These are phyloP conservation scores for Hyaloscypha variabilis DNA, from an alignment of 495 filamentous ascomycete genomes.

Conservation along the genomic window DNA sequence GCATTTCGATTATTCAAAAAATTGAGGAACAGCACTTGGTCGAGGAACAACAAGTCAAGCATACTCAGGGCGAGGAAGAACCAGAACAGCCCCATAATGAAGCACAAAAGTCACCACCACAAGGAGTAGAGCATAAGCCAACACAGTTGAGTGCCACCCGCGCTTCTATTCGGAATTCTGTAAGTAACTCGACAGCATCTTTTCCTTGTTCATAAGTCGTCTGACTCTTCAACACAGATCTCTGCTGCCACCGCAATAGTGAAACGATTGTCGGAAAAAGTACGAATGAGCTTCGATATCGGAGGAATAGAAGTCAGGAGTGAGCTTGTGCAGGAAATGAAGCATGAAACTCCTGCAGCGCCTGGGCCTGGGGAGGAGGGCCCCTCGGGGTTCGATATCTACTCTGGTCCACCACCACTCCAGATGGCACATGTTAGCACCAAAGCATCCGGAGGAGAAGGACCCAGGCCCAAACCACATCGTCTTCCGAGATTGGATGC, in stretches of 20 bases:
- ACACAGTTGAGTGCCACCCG: not conserved
- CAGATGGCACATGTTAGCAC: not conserved
- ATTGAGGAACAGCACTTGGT: not conserved
- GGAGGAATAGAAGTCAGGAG: conserved; percentile 12
- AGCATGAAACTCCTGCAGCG: not conserved
- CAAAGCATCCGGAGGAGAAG: not conserved
- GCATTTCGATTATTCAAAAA: not conserved
- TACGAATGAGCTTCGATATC: conserved; percentile 8
- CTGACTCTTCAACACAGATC: not conserved
- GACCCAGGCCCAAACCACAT: not conserved
- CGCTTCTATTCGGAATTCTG: conserved; percentile 6
- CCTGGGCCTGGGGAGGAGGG: not conserved
- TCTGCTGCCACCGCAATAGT: not conserved
- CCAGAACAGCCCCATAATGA: not conserved
- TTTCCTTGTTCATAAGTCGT: not conserved
- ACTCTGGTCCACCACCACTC: not conserved
- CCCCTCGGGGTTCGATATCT: not conserved
- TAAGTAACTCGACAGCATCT: not conserved
- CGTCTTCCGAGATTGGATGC: not conserved
- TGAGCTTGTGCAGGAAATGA: conserved; percentile 16
- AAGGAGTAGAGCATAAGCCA: not conserved
- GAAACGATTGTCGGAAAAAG: conserved; percentile 1
- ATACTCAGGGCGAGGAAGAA: not conserved
- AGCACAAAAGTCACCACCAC: not conserved
- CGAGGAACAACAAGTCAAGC: not conserved